Base-by-base conservation (phyloP, 495 filamentous ascomycete genomes). In the Tetracladium marchalianum region DNA sequence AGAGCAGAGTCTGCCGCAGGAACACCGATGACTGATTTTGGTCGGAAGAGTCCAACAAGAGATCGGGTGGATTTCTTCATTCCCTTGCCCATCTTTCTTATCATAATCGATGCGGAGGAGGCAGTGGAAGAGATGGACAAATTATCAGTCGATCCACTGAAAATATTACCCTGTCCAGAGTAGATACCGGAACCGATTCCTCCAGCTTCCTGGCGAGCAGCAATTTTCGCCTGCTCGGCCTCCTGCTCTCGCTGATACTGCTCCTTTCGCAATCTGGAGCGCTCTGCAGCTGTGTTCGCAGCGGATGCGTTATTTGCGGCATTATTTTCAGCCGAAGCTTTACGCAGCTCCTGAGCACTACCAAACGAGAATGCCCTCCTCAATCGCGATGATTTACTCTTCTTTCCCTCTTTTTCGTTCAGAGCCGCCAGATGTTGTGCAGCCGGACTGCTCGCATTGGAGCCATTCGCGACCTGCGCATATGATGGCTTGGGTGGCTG, bases 91-190 rank as follows among this genome's bases (percentile, higher is more conserved):
- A 99, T 97, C 71, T 99, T 99, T 24, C 92, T 80, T 58, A 99
- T 90, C 92, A 99, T 99, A 52, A 99, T 83, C 32, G 93, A 97
- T 18, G 92, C 92, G 16, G 92, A 99, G 6, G 93, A 97, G 24
- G 92, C 92, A 13, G 92, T 97, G 11, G 93, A 97, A 4, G 90
- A 96, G 44, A 99, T 88, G 2, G 93, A 97, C 12, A 99, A 62
- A 50, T 97, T 95, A 66, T 99, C 92, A 7, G 89, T 97, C 24
- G 92, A 98, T 18, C 88, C 85, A 17, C 81, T 73, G 62, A 96
- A 96, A 49, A 90, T 76, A 50, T 82, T 80, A 13, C 82, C 82
- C 52, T 92, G 88, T 22, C 90, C 87, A 35, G 79, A 80, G 64
- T 99, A 99, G 54, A 99, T 97, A 55, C 82, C 90, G 55, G 83